These are phyloP conservation scores for Aureobasidium vineae DNA, from an alignment of 2,329 filamentous ascomycete species.

Conservation along the genomic window DNA sequence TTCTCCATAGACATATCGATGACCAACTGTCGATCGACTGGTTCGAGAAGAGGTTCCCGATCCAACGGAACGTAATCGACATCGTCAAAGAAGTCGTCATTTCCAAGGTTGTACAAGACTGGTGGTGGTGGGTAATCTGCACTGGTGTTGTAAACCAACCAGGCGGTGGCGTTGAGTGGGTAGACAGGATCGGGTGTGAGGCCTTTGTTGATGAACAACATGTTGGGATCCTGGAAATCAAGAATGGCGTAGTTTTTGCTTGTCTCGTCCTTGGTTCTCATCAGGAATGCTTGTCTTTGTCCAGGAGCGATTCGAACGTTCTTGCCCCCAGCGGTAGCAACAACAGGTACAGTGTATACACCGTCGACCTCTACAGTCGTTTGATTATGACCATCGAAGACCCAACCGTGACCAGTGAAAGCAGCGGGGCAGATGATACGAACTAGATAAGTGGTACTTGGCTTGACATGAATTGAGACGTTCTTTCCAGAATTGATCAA, in stretches of 20 bases:
- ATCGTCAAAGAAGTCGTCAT: conserved; percentile 71
- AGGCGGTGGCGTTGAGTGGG: conserved; percentile 61
- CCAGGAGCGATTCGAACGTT: conserved; percentile 60
- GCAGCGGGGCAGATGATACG: conserved; percentile 68
- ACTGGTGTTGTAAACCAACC: conserved; percentile 55
- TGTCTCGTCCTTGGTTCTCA: conserved; percentile 59
- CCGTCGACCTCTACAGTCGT: conserved; percentile 69
- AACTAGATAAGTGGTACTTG: conserved; percentile 61
- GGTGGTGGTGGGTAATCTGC: conserved; percentile 42
- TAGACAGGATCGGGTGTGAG: conserved; percentile 48
- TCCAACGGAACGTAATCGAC: conserved; percentile 68
- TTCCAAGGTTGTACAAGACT: conserved; percentile 56
- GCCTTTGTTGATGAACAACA: conserved; percentile 54
- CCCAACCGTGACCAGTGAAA: conserved; percentile 66
- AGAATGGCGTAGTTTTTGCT: conserved; percentile 60
- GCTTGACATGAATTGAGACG: conserved; percentile 45
- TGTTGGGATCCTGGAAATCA: conserved; percentile 62
- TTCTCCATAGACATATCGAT: conserved; percentile 49
- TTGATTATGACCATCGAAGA: conserved; percentile 65
- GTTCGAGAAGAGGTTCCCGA: conserved; percentile 57
- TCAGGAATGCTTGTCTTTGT: conserved; percentile 67
- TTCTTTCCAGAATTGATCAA: conserved; percentile 64
- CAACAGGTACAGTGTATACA: conserved; percentile 60
- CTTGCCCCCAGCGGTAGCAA: conserved; percentile 54
- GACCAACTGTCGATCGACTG: conserved; percentile 62